Evolutionary conservation across 1,284 basidiomycete species (phyloP).

Genomic region (Coriolopsis trogii): DNA sequence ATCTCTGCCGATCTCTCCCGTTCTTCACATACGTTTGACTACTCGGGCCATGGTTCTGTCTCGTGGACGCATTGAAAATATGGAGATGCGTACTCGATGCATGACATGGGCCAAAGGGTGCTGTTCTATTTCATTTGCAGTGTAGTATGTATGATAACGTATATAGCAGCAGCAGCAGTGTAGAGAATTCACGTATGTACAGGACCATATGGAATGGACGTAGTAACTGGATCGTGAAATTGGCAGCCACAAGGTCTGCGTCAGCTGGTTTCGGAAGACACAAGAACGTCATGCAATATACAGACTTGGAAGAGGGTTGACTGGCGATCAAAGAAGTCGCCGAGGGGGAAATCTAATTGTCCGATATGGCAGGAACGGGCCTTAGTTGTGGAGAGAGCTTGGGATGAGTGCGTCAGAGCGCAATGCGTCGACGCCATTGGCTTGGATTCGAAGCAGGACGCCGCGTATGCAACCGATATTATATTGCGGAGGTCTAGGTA

Average conservation of each 20-base stretch:
- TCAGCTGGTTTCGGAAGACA: no score
- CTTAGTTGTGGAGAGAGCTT: slow-evolving; percentile 9
- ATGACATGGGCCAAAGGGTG: neutral
- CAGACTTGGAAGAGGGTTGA: neutral
- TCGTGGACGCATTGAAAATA: neutral
- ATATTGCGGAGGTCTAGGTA: no score
- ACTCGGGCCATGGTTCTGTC: no score
- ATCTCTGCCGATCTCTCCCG: neutral
- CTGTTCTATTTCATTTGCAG: neutral
- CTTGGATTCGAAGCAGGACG: no score
- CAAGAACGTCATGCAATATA: no score
- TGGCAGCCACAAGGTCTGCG: no score
- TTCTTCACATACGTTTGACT: neutral
- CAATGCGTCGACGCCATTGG: no score
- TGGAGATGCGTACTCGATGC: neutral
- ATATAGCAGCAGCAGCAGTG: slow-evolving; percentile 11
- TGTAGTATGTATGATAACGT: slow-evolving; percentile 13
- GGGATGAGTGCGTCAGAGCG: neutral
- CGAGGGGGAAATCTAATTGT: slow-evolving; percentile 7
- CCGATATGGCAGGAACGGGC: slow-evolving; percentile 16
- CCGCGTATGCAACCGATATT: no score
- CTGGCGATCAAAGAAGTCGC: slow-evolving; percentile 7
- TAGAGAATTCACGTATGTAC: slow-evolving; percentile 21
- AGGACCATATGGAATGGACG: neutral
- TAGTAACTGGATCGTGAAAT: no score